Evolutionary conservation across 129 eudicot species (phyloP), one percentile per base, ranked within the genome.

Genomic region (Saussurea involucrata): DNA sequence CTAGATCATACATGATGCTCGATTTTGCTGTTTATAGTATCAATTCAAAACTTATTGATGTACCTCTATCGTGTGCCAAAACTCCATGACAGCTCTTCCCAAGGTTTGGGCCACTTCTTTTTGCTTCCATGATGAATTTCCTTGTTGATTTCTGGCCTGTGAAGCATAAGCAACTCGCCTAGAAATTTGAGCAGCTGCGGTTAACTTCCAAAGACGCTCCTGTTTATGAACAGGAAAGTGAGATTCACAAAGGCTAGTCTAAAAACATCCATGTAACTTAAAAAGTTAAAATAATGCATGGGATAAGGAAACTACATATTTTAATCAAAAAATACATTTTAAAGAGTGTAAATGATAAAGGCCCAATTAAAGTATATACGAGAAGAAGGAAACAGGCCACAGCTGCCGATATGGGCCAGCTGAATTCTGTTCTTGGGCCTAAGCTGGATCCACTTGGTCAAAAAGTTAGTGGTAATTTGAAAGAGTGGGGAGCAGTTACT

Each of bases 121-220:
- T 61, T 79, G 90, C 78, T 77, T 78, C 82, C 69, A 27, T 22
- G 20, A 40, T 40, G 74, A 61, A 60, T 37, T 73, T 33, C 77
- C 75, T 73, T 78, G 92, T 40, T 73, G 83, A 67, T 76, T 78
- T 76, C 86, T 91, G 76, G 84, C 66, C 58, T 80, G 82, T 29
- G 86, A 85, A 83, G 81, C 75, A 81, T 81, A 77, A 61, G 91
- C 90, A 76, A 66, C 90, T 46, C 73, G 91, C 42, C 71, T 79
- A 58, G 88, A 71, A 74, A 89, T 32, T 86, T 87, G 90, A 75
- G 93, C 89, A 74, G 97, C 91, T 57, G 92, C 93, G 31, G 88
- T 82, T 46, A 82, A 64, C 88, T 93, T 93, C 98, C 98, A 93
- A 72, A 89, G 77, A 27, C 90, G 93, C 81, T 93, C 98, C 98